Conservation (phyloP, 1,284 basidiomycete species). For the Ceratobasidium sp. region DNA sequence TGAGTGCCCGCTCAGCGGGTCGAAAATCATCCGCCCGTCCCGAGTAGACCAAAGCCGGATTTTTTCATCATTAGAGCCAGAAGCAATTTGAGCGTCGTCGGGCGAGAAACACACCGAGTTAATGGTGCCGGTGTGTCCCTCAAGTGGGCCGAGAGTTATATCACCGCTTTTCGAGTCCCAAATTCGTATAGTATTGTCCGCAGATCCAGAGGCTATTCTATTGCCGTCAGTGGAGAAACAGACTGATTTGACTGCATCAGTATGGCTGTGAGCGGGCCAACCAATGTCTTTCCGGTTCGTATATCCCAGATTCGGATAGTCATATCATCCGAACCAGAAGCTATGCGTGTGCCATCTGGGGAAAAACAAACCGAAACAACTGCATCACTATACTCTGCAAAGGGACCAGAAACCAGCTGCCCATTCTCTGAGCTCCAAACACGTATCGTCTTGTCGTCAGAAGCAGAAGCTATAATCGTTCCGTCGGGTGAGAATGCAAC, state of each 20-base stretch:
- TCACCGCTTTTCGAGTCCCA: neutral
- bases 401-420: neutral
- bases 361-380: neutral
- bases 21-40: too few relatives aligned
- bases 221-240: conserved; percentile 23
- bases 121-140: neutral
- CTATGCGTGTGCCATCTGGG: neutral
- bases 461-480: too few relatives aligned
- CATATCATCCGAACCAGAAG: neutral
- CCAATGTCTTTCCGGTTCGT: neutral
- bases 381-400: neutral
- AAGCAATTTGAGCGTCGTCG: too few relatives aligned
- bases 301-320: neutral
- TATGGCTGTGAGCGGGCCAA: neutral
- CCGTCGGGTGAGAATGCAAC: conserved; percentile 21
- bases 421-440: neutral
- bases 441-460: too few relatives aligned
- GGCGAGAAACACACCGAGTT: too few relatives aligned
- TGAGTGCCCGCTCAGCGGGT: too few relatives aligned
- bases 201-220: conserved; percentile 5
- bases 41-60: too few relatives aligned
- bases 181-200: neutral
- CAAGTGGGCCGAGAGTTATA: neutral
- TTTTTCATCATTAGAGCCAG: too few relatives aligned
- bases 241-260: neutral